These are phyloP conservation scores for Nitzschia palea DNA, from an alignment of 108 stramenopile species.

Conservation along the genomic window DNA sequence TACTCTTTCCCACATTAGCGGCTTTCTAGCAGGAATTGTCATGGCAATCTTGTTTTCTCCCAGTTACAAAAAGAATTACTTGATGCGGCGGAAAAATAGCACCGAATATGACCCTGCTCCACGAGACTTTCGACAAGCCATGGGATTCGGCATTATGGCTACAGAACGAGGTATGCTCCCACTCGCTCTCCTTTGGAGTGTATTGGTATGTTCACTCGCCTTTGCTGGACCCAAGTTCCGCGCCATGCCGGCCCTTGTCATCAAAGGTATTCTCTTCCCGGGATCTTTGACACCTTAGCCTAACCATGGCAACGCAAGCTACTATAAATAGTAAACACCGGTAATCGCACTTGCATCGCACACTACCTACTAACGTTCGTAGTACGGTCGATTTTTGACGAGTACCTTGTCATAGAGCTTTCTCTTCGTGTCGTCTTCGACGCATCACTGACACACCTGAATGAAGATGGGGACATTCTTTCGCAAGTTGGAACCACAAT, in stretches of 20 bases:
- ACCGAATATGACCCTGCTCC: slow-evolving; percentile 41
- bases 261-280: slow-evolving; percentile 1
- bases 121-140: slow-evolving; percentile 54
- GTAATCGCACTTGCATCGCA: too few species aligned
- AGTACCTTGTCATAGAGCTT: too few species aligned
- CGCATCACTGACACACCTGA: too few species aligned
- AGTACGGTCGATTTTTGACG: too few species aligned
- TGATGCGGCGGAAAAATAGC: slow-evolving; percentile 51
- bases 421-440: too few species aligned
- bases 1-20: slow-evolving; percentile 69
- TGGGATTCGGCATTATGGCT: slow-evolving; percentile 68
- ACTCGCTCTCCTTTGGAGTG: slow-evolving; percentile 48
- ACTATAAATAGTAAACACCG: too few species aligned
- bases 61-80: slow-evolving; percentile 55
- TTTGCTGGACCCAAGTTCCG: slow-evolving; percentile 33
- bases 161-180: slow-evolving; percentile 44
- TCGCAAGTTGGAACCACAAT: too few species aligned
- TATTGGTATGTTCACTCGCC: slow-evolving; percentile 9
- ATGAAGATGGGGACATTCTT: too few species aligned
- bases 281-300: neutral
- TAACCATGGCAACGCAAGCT: too few species aligned
- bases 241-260: slow-evolving; percentile 16
- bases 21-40: slow-evolving; percentile 66
- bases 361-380: too few species aligned
- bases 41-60: slow-evolving; percentile 70